A percentile compares a stretch with the other conserved stretches of the same genome.
These are phyloP conservation scores for Plectosphaerella plurivora DNA, from an alignment of 2,329 filamentous ascomycete species.

Conservation along the genomic window DNA sequence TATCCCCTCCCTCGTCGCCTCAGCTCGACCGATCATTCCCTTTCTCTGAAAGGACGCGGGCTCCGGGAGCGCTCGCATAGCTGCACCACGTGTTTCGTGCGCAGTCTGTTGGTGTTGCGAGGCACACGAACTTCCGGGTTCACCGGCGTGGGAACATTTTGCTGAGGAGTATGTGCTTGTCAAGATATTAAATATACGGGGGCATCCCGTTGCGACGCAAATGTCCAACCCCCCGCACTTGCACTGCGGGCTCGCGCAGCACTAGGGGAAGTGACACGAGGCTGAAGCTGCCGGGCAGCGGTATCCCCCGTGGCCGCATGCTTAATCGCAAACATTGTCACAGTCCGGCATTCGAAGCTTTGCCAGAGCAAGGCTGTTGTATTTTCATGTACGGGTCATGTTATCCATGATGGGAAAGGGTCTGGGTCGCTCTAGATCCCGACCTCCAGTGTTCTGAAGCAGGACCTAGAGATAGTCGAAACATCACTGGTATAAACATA, in stretches of 20 bases:
- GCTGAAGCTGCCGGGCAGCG: not conserved
- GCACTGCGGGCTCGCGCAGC: not conserved
- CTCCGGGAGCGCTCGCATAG: too few species aligned
- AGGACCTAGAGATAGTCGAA: too few species aligned
- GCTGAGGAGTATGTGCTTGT: not conserved
- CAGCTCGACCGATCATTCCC: too few species aligned
- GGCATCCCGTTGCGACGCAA: not conserved
- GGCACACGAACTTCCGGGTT: too few species aligned
- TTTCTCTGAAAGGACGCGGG: too few species aligned
- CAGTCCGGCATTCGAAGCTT: not conserved
- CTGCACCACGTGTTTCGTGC: too few species aligned
- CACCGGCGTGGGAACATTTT: not conserved
- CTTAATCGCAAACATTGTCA: not conserved
- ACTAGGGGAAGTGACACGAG: not conserved
- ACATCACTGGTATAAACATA: too few species aligned
- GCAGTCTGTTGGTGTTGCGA: too few species aligned
- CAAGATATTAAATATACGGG: not conserved
- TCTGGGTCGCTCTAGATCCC: too few species aligned
- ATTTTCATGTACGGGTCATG: too few species aligned
- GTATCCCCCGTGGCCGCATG: not conserved
- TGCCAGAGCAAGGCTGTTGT: not conserved
- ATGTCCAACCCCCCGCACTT: not conserved
- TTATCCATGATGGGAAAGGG: too few species aligned
- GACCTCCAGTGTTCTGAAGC: too few species aligned
- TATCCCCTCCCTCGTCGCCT: not conserved